These are phyloP conservation scores for Suillus lakei DNA, from an alignment of 768 basidiomycete genomes.

Conservation along the genomic window DNA sequence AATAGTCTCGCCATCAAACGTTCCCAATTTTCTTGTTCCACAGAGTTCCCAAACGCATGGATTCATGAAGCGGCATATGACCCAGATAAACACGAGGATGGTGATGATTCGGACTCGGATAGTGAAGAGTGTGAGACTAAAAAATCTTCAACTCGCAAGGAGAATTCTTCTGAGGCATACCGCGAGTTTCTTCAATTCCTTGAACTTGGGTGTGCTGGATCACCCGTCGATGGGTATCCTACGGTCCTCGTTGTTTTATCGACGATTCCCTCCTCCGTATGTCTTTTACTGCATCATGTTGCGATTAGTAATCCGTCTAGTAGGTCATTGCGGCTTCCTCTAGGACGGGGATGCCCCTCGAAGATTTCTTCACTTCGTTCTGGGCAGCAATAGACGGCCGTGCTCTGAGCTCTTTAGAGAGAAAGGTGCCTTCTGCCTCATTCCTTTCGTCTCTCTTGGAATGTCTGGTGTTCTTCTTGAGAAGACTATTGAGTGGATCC, in stretches of 20 bases:
- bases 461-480: slow-evolving; percentile 63
- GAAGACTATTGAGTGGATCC: slow-evolving; percentile 40
- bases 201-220: slow-evolving; percentile 76
- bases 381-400: slow-evolving; percentile 82
- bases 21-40: background rate
- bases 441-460: slow-evolving; percentile 76
- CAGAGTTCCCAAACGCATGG: slow-evolving; percentile 76
- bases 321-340: slow-evolving; percentile 28
- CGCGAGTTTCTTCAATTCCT: slow-evolving; percentile 81
- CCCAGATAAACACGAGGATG: slow-evolving; percentile 27
- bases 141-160: slow-evolving; percentile 3
- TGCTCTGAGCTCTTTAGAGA: slow-evolving; percentile 62
- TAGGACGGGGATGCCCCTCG: slow-evolving; percentile 29
- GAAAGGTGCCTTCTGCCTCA: slow-evolving; percentile 57
- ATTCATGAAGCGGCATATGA: slow-evolving; percentile 41
- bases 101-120: slow-evolving; percentile 39
- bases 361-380: slow-evolving; percentile 71
- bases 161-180: slow-evolving; percentile 53
- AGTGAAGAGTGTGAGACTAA: slow-evolving; percentile 8
- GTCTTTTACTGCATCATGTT: slow-evolving; percentile 22
- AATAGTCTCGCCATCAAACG: background rate
- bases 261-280: slow-evolving; percentile 73
- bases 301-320: background rate
- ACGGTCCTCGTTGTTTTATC: slow-evolving; percentile 80
- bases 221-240: slow-evolving; percentile 82